phyloP scores from a whole-genome alignment of 2,329 filamentous ascomycete genomes.

The Pestalotiopsis sp. region DNA sequence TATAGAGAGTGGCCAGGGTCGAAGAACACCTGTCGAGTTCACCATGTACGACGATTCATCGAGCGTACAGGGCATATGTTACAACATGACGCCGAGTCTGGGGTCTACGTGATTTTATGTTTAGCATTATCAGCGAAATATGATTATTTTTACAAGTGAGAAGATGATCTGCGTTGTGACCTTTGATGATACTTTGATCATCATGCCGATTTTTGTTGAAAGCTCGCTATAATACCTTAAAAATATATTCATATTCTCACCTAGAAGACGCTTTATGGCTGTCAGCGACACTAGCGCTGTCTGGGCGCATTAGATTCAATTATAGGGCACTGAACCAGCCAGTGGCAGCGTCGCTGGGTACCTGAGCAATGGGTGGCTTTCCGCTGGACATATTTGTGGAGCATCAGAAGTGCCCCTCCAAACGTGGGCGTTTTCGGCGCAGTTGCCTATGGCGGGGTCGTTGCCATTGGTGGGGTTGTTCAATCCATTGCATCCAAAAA shows the following conservation, averaged over 20 bases:
- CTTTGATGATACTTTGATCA: neutral
- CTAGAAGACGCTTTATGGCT: neutral
- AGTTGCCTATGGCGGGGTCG: neutral
- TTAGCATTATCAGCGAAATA: neutral
- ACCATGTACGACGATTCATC: conserved; percentile 1
- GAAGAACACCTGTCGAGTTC: neutral
- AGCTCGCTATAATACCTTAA: too few species aligned
- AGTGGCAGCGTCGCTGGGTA: neutral
- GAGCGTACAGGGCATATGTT: neutral
- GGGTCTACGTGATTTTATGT: neutral
- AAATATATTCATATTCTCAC: neutral
- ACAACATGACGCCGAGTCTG: neutral
- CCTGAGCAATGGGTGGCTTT: neutral
- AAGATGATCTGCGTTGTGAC: neutral
- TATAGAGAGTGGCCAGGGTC: neutral
- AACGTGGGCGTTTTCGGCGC: neutral
- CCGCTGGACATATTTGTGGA: neutral
- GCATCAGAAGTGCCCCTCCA: neutral
- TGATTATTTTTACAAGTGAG: neutral
- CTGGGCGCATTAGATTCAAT: neutral
- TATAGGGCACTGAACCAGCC: neutral
- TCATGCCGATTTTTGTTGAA: neutral
- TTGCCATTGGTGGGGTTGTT: neutral
- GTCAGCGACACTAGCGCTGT: neutral
- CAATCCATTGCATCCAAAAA: neutral